phyloP scores from a whole-genome alignment of 2,329 filamentous ascomycete species.

The Aspergillus terreus region DNA sequence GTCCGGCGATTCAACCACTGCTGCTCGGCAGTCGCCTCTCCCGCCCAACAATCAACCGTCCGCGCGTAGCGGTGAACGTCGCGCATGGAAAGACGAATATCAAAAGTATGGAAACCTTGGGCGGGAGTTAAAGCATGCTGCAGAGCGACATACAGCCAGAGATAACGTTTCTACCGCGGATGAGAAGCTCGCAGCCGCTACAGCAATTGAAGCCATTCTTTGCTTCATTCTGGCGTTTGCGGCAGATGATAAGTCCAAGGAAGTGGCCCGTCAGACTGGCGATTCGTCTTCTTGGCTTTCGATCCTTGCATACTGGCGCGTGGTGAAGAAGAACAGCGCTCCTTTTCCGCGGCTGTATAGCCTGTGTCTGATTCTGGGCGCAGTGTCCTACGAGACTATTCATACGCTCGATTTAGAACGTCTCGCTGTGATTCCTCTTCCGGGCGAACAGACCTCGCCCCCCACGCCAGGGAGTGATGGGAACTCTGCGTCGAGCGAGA shows the following conservation, averaged over 20 bases:
- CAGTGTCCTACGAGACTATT: slow-evolving; percentile 45
- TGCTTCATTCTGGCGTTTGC: slow-evolving; percentile 48
- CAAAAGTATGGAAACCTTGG: slow-evolving; percentile 42
- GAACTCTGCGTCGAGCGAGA: slow-evolving; percentile 35
- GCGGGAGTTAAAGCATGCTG: slow-evolving; percentile 45
- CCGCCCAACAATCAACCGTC: slow-evolving; percentile 18
- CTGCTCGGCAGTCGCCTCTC: slow-evolving; percentile 26
- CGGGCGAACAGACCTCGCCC: slow-evolving; percentile 35
- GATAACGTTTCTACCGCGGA: slow-evolving; percentile 25
- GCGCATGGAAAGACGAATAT: slow-evolving; percentile 42
- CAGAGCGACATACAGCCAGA: slow-evolving; percentile 33
- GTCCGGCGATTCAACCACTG: slow-evolving; percentile 21
- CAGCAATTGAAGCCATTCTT: slow-evolving; percentile 44
- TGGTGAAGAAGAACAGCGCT: slow-evolving; percentile 37
- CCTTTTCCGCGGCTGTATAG: slow-evolving; percentile 41
- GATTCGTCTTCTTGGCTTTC: slow-evolving; percentile 45
- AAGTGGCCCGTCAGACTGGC: slow-evolving; percentile 32
- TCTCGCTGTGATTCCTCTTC: slow-evolving; percentile 38
- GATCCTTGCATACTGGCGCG: slow-evolving; percentile 46
- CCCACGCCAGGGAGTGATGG: slow-evolving; percentile 45
- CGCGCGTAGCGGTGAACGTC: slow-evolving; percentile 33
- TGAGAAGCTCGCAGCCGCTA: slow-evolving; percentile 37
- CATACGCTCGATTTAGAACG: slow-evolving; percentile 44
- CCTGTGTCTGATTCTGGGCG: slow-evolving; percentile 45
- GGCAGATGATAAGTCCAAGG: slow-evolving; percentile 39